These are phyloP conservation scores for Pythium guiyangense DNA, from an alignment of 352 stramenopile genomes.

Conservation along the genomic window DNA sequence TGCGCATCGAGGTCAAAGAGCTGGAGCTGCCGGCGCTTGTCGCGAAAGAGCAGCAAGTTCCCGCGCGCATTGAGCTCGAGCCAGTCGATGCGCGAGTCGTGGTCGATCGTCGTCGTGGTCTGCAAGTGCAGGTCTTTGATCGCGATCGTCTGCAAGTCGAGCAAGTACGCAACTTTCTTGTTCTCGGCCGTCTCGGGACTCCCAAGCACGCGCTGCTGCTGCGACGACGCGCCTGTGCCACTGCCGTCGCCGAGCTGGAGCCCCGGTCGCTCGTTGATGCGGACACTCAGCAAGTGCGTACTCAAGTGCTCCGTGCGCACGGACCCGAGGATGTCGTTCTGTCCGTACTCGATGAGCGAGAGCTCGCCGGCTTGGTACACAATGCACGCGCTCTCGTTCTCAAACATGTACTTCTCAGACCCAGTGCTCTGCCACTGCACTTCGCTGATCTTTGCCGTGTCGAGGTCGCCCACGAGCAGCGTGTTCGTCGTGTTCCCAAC, in stretches of 20 bases:
- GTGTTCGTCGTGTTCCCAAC: constrained; percentile 91
- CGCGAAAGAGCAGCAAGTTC: constrained; percentile 90
- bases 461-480: constrained; percentile 89
- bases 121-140: constrained; percentile 83
- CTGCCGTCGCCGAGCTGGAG: constrained; percentile 24
- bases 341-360: constrained; percentile 92
- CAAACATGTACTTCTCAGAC: constrained; percentile 94
- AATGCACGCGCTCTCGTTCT: constrained; percentile 89
- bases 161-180: constrained; percentile 93
- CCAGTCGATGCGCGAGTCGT: constrained; percentile 92
- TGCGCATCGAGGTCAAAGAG: constrained; percentile 90
- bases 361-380: constrained; percentile 92
- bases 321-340: constrained; percentile 89
- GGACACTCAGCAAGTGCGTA: constrained; percentile 89
- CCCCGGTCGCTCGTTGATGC: constrained; percentile 85
- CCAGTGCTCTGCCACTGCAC: constrained; percentile 88
- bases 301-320: constrained; percentile 91
- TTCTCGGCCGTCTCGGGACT: constrained; percentile 52
- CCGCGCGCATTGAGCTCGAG: constrained; percentile 91
- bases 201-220: constrained; percentile 12
- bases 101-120: constrained; percentile 84
- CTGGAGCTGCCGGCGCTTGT: constrained; percentile 90
- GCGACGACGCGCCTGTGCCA: constrained; percentile 19
- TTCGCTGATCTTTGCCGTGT: constrained; percentile 90
- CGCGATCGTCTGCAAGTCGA: constrained; percentile 91